These are phyloP conservation scores for Pythium apleroticum DNA, from an alignment of 352 stramenopile genomes.

Conservation along the genomic window DNA sequence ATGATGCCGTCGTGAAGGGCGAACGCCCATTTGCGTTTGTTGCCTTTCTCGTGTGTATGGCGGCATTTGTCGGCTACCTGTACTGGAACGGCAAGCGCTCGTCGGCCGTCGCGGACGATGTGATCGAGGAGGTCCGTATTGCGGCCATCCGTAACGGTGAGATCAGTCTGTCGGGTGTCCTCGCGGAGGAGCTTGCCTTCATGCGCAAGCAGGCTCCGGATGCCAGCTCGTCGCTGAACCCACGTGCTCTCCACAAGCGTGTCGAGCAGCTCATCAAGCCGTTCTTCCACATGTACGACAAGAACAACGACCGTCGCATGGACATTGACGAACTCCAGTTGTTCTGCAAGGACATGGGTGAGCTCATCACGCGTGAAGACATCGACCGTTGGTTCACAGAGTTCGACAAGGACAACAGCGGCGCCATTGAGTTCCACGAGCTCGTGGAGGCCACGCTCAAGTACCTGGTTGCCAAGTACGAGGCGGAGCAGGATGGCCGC, in stretches of 20 bases:
- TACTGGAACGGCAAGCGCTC: slow-evolving; percentile 89
- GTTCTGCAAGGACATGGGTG: slow-evolving; percentile 95
- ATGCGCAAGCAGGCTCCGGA: slow-evolving; percentile 46
- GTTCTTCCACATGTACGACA: slow-evolving; percentile 94
- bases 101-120: slow-evolving; percentile 60
- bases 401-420: slow-evolving; percentile 91
- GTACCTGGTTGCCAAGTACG: slow-evolving; percentile 83
- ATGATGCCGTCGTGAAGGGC: slow-evolving; percentile 61
- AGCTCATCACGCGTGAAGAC: slow-evolving; percentile 80
- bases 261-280: slow-evolving; percentile 91
- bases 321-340: slow-evolving; percentile 89
- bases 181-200: slow-evolving; percentile 75
- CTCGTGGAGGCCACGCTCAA: slow-evolving; percentile 90
- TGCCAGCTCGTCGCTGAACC: slow-evolving; percentile 53
- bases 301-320: slow-evolving; percentile 89
- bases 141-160: slow-evolving; percentile 67
- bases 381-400: slow-evolving; percentile 81
- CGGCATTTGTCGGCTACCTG: slow-evolving; percentile 92
- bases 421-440: slow-evolving; percentile 94
- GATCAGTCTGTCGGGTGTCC: slow-evolving; percentile 78
- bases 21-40: slow-evolving; percentile 90
- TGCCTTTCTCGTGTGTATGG: slow-evolving; percentile 87
- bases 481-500: slow-evolving; percentile 50
- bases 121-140: slow-evolving; percentile 72
- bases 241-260: slow-evolving; percentile 56